Evolutionary conservation across 306 rosid species (phyloP), one percentile per base, ranked within the genome.

Genomic region (Pyrus betulifolia): DNA sequence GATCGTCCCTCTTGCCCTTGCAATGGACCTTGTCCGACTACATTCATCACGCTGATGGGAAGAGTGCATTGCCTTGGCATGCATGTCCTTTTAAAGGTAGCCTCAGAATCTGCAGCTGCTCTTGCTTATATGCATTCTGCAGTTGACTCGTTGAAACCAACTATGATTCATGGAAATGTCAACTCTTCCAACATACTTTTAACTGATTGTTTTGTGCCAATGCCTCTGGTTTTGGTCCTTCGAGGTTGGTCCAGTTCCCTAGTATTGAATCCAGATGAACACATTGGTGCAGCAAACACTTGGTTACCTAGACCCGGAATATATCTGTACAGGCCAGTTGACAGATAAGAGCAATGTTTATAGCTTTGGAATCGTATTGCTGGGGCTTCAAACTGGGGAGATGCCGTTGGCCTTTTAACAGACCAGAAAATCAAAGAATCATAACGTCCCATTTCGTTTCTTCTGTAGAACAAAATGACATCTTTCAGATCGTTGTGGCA

Each of bases 131-230:
- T 66, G 18, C 57, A 65, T 40, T 75, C 74, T 6, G 18, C 74
- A 28, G 38, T 14, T 13, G 38, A 62, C 11, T 2, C 67, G 4
- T 70, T 22, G 11, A 70, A 14, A 46, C 44, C 8, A 2, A n/a
- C 45, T 40, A 31, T 76, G 10, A 22, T 76, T 35, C 79, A 76
- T 55, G 52, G 79, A 51, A 55, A 76, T 35, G 65, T 65, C 1
- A 66, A n/a, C 33, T 72, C 76, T 72, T 72, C 76, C 22, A 72
- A 57, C 67, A 35, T 66, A 8, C 35, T 76, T 5, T 15, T 76
- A n/a, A 23, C 22, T 2, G 72, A 75, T 22, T 6, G n/a, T 28
- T 76, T 61, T 21, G 11, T 31, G 55, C 79, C 11, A 66, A 52
- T 8, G 13, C 66, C 3, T 22, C 52, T 1, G 42, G 62, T 9